Base-by-base conservation (phyloP, 169 alveolate species). In the Cryptosporidium baileyi region DNA sequence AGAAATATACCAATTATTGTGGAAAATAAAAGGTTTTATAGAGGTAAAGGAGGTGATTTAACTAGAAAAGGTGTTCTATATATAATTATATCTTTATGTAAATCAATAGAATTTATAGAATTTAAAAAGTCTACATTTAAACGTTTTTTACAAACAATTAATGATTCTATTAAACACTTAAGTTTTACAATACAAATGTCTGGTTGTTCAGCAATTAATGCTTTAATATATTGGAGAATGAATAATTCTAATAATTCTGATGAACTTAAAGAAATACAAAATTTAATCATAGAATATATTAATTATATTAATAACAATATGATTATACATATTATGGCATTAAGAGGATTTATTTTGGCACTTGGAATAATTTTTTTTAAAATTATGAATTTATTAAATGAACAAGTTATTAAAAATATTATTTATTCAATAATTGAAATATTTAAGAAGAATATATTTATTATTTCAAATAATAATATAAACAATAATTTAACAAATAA, bases 41-140 rank as follows among this genome's bases (percentile, higher is more conserved):
- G 91, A 22, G 91, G 91, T 5, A 88, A 74, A 44, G 91, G 91
- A 4, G 91, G 91, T 3, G 91, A 88, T n/a, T 45, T 88, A 34
- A 80, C 80, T 0, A 67, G 91, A 17, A 54, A 59, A 36, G 91
- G 79, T 9, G 89, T 61, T 54, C 61, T 81, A 15, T 28, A 54
- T 40, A 57, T 88, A 57, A 80, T 88, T 6, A 9, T 49, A 3
- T 60, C 81, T 34, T 61, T 85, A 40, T 59, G 81, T 43, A 54
- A 79, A 61, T 63, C 80, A 6, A 52, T 28, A 3, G 85, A 60
- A 15, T 43, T 52, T 22, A 52, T 62, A 28, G 60, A 62, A 17
- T 89, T 81, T 54, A 74, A 80, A 54, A 60, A 49, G 13, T 90
- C 90, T 9, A 89, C 92, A 28, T 67, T 88, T 43, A 43, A 63